A percentile compares a stretch with the other conserved stretches of the same genome.
These are phyloP conservation scores for Marchantia paleacea DNA, from an alignment of 225 moss, liverwort and hornwort genomes.

Conservation along the genomic window DNA sequence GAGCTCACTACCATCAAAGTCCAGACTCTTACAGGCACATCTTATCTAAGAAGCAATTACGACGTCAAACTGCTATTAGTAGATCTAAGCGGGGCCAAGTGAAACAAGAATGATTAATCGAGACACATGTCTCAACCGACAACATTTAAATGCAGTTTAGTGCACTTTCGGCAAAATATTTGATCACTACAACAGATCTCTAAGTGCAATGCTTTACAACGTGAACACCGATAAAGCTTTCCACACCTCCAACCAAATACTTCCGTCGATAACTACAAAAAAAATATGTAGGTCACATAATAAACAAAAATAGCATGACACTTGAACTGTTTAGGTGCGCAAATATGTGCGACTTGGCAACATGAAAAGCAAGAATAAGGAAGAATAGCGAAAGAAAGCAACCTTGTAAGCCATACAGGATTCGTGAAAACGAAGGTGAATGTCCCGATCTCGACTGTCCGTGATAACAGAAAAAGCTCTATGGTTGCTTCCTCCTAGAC, in stretches of 20 bases:
- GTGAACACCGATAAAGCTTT: background rate
- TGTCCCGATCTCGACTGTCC: slow-evolving; percentile 69
- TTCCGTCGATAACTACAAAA: too few species aligned
- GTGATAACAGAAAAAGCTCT: slow-evolving; percentile 86
- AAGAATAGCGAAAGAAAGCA: background rate
- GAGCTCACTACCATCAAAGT: background rate
- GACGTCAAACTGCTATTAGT: too few species aligned
- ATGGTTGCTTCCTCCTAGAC: slow-evolving; percentile 60
- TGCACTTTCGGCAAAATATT: background rate
- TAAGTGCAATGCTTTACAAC: background rate
- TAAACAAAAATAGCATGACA: background rate
- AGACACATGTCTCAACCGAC: background rate
- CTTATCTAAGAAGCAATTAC: too few species aligned
- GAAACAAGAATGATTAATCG: background rate
- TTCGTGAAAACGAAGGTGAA: slow-evolving; percentile 88
- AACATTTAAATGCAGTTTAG: background rate
- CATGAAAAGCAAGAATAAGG: background rate
- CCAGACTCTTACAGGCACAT: too few species aligned
- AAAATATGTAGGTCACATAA: background rate
- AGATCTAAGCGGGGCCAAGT: too few species aligned
- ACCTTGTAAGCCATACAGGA: slow-evolving; percentile 92
- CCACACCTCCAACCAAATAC: background rate
- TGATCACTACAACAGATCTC: background rate
- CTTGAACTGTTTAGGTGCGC: background rate
- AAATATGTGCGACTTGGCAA: background rate